Evolutionary conservation across 306 rosid genomes (phyloP).

Genomic region (Rosa chinensis): DNA sequence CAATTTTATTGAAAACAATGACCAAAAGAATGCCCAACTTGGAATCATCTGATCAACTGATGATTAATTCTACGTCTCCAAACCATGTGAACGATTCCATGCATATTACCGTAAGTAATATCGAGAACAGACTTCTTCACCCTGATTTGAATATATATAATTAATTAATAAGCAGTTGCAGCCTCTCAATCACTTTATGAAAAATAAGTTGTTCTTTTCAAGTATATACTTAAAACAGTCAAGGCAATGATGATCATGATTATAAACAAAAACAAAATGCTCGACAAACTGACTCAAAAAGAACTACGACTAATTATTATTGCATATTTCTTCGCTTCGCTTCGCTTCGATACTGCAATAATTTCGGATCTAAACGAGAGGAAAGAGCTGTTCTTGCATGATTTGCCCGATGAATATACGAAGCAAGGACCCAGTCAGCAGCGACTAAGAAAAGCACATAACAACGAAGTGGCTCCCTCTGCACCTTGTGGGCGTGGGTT

Average conservation of each 20-base stretch:
- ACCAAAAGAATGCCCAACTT: background rate
- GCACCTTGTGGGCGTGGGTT: background rate
- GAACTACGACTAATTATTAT: background rate
- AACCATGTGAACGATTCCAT: too few species aligned
- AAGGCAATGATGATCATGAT: too few species aligned
- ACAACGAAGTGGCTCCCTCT: background rate
- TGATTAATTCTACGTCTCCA: background rate
- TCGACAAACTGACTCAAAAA: too few species aligned
- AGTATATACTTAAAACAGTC: too few species aligned
- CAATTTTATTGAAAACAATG: background rate
- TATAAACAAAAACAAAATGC: too few species aligned
- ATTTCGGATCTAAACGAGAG: background rate
- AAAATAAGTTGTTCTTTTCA: too few species aligned
- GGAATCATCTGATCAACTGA: background rate
- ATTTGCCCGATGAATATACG: background rate
- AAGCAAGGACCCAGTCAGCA: constrained; percentile 9
- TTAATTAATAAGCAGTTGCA: too few species aligned
- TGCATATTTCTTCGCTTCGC: background rate
- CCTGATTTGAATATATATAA: too few species aligned
- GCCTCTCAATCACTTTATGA: too few species aligned
- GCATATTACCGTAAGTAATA: background rate
- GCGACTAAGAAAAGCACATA: background rate
- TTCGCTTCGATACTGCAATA: background rate
- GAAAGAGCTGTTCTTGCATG: background rate
- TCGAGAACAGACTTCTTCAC: too few species aligned